These are phyloP conservation scores for Jacaranda mimosifolia DNA, from an alignment of 257 asterid genomes.

Conservation along the genomic window DNA sequence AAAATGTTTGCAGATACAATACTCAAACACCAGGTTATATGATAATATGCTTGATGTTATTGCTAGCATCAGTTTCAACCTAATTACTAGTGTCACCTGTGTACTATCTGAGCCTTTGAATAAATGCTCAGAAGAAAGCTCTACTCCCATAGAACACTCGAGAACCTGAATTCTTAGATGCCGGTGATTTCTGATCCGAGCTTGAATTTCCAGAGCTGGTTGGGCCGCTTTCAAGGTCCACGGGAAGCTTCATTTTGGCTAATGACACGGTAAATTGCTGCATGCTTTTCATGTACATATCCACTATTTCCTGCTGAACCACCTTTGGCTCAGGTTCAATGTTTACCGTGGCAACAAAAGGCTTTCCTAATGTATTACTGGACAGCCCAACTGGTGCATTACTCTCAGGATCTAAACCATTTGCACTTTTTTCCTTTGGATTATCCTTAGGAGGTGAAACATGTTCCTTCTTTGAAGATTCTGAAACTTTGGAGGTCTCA, in stretches of 20 bases:
- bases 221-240: conserved; percentile 79
- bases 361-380: conserved; percentile 48
- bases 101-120: conserved; percentile 35
- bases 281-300: conserved; percentile 99
- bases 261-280: conserved; percentile 93
- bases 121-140: conserved; percentile 86
- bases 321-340: conserved; percentile 71
- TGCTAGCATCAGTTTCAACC: conserved; percentile 54
- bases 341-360: conserved; percentile 56
- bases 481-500: conserved; percentile 54
- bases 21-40: conserved; percentile 44
- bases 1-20: conserved; percentile 24
- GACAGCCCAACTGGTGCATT: conserved; percentile 47
- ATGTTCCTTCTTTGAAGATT: conserved; percentile 53
- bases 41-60: conserved; percentile 37
- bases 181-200: conserved; percentile 74
- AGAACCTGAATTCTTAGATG: conserved; percentile 76
- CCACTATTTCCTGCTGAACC: conserved; percentile 96
- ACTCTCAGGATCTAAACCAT: conserved; percentile 51
- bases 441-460: conserved; percentile 54
- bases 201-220: conserved; percentile 80
- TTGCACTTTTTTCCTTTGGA: conserved; percentile 46
- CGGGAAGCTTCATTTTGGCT: conserved; percentile 96
- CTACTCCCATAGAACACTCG: conserved; percentile 95
- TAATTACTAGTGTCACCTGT: conserved; percentile 63